Base-by-base conservation (phyloP, 805 yeast genomes). In the Saturnispora dispora region DNA sequence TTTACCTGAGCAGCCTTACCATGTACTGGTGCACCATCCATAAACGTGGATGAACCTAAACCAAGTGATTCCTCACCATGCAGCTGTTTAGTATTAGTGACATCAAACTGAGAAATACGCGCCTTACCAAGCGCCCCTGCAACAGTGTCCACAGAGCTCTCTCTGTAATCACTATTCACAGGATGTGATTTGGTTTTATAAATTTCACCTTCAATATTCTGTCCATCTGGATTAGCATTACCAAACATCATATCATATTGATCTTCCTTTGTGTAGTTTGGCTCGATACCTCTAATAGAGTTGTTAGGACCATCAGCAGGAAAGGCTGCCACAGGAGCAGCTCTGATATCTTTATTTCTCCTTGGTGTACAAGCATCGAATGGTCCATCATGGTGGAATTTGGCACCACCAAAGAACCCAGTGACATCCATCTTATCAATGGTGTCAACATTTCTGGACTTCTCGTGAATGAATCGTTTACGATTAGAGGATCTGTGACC, bases 341-440 rank as follows among this genome's bases (percentile, higher is more conserved):
- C 82, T 62, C 73, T 76, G 18, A 75, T 72, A 57, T 69, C 71
- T 69, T 85, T 86, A 69, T 93, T 93, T 66, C 98, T 82, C 67
- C 88, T 96, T 7, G 99, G 98, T 3, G 95, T 86, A 67, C 98
- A 91, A 1, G 99, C 99, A 66, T 93, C 99, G 65, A 93, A 93
- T 15, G 99, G 99, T 11, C 99, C 99, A 70, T 93, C 99, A 67
- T 93, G 98, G 68, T 93, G 99, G 76, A 93, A 93, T 2, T 95
- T 88, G 17, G 88, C 88, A 46, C 87, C 83, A 25, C 96, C 97
- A 64, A 87, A 90, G 55, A 90, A 76, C 1, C 96, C 97, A 11
- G 97, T 90, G 45, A 91, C 99, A 67, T 93, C 99, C 61, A 93
- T 75, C 68, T 87, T 87, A 71, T 93, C 99, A 59, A 93, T 93